Evolutionary conservation across 192 early-diverging fungal species (phyloP).

Genomic region (Backusella macrospora): DNA sequence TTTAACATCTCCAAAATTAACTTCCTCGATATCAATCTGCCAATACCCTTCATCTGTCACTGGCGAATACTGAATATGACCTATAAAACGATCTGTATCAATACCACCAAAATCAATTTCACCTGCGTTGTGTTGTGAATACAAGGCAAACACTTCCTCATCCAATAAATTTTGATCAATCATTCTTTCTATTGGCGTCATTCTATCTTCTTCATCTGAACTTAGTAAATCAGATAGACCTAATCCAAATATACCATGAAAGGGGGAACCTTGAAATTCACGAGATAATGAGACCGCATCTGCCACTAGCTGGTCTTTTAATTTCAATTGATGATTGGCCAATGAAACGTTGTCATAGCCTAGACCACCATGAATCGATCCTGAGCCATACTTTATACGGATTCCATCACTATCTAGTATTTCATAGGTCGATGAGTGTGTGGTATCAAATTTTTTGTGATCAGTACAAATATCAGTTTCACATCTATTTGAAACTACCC

Average conservation of each 20-base stretch:
- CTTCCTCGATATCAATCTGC: conserved; percentile 44
- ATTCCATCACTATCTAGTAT: not conserved
- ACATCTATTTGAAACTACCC: conserved; percentile 56
- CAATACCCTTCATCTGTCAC: conserved; percentile 62
- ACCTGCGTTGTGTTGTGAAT: conserved; percentile 21
- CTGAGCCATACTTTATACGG: conserved; percentile 33
- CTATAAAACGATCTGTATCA: conserved; percentile 52
- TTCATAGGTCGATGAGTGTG: conserved; percentile 23
- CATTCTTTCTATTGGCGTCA: conserved; percentile 28
- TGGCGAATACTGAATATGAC: conserved; percentile 53
- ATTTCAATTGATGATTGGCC: conserved; percentile 4
- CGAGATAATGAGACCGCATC: conserved; percentile 24
- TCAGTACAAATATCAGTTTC: conserved; percentile 24
- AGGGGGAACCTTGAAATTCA: conserved; percentile 26
- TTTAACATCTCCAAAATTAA: conserved; percentile 31
- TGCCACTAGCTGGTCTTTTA: conserved; percentile 14
- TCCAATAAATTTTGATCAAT: conserved; percentile 18
- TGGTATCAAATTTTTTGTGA: conserved; percentile 37
- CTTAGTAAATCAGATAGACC: conserved; percentile 19
- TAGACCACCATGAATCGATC: conserved; percentile 20
- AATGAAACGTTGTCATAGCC: conserved; percentile 27
- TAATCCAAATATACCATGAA: conserved; percentile 38
- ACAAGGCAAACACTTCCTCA: conserved; percentile 28
- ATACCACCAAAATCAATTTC: conserved; percentile 53
- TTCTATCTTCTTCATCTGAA: not conserved